A percentile compares a stretch with the other conserved stretches of the same genome.
These are phyloP conservation scores for Macaranga tanarius DNA, from an alignment of 441 rosid species.

Conservation along the genomic window DNA sequence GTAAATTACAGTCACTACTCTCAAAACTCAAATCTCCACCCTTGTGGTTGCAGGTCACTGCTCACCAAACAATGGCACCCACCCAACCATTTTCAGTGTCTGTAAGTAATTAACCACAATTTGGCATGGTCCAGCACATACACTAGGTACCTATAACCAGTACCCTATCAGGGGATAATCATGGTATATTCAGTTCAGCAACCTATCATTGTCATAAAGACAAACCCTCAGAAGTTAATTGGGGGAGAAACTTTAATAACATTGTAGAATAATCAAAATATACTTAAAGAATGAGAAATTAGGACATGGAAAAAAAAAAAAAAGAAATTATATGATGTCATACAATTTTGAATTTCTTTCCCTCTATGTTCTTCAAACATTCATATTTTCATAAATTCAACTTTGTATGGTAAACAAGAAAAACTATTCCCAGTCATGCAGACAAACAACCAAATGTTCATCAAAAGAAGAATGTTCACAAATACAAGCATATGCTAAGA, in stretches of 20 bases:
- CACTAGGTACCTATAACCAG: no score
- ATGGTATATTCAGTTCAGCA: neutral
- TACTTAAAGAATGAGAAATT: neutral
- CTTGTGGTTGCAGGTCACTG: neutral
- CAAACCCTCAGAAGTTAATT: neutral
- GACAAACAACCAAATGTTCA: no score
- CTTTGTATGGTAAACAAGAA: no score
- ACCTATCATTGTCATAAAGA: neutral
- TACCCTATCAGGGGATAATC: neutral
- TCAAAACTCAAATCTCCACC: neutral
- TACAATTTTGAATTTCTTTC: neutral
- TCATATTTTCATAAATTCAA: no score
- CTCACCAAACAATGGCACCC: neutral
- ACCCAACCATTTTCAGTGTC: neutral
- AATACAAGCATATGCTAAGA: neutral
- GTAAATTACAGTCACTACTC: neutral
- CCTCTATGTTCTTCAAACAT: no score
- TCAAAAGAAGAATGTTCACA: neutral
- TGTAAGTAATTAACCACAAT: neutral
- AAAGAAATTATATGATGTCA: neutral
- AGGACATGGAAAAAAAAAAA: neutral
- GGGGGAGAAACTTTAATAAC: neutral
- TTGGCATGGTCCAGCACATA: neutral
- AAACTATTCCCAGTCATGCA: no score
- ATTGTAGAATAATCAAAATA: neutral